phyloP scores from a whole-genome alignment of 1,284 basidiomycete genomes.

The Apiotrichum veenhuisii region DNA sequence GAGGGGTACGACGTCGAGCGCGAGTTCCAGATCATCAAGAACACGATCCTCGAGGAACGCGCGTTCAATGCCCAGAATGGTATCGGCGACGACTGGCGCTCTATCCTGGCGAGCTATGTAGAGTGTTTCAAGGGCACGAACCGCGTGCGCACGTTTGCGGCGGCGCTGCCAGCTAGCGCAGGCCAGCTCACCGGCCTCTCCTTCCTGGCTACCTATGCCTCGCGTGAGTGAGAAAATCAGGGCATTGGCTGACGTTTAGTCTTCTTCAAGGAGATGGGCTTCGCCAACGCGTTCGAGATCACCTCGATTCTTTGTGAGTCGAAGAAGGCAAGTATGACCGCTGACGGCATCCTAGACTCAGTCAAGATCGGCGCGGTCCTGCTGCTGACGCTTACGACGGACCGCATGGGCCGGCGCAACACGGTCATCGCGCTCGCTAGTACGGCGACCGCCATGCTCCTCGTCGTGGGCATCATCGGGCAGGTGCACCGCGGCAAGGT shows the following conservation, averaged over 20 bases:
- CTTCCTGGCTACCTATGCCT: background rate
- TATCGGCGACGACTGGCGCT: background rate
- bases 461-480: constrained; percentile 10
- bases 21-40: background rate
- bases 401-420: constrained; percentile 23
- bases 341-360: background rate
- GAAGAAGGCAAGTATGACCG: too few species aligned
- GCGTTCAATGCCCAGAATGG: too few species aligned
- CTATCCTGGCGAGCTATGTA: background rate
- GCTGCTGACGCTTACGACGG: constrained; percentile 20
- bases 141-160: background rate
- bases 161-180: background rate
- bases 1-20: constrained; percentile 22
- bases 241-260: background rate
- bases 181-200: background rate
- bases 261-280: constrained; percentile 27
- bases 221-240: background rate
- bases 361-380: constrained; percentile 14
- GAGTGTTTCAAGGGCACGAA: background rate
- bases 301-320: constrained; percentile 16
- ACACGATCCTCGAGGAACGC: too few species aligned
- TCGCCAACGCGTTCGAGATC: constrained; percentile 24
- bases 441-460: constrained; percentile 16
- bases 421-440: constrained; percentile 11
- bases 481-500: constrained; percentile 5